A percentile compares a stretch with the other conserved stretches of the same genome.
phyloP scores from a whole-genome alignment of 2,329 filamentous ascomycete species.

The Bipolaris bicolor region DNA sequence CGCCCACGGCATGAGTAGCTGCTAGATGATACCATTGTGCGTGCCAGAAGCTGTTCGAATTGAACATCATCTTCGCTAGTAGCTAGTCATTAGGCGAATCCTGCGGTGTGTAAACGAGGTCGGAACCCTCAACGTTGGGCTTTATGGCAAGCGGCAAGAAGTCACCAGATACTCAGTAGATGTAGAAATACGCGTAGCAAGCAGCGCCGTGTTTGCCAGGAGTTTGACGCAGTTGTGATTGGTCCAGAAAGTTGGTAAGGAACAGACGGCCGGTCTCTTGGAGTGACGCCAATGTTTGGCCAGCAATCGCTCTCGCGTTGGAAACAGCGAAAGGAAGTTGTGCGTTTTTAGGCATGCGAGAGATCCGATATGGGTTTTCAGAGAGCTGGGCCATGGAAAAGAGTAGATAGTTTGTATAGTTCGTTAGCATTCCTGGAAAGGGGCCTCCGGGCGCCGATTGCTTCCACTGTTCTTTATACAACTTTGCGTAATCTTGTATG shows the following conservation, averaged over 20 bases:
- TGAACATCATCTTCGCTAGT: slow-evolving; percentile 59
- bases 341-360: slow-evolving; percentile 8
- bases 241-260: neutral
- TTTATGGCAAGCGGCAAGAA: slow-evolving; percentile 59
- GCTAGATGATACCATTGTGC: too few relatives aligned
- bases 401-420: slow-evolving; percentile 19
- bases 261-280: slow-evolving; percentile 41
- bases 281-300: slow-evolving; percentile 40
- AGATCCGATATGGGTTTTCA: slow-evolving; percentile 13
- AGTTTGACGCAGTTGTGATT: neutral
- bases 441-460: neutral
- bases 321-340: slow-evolving; percentile 12
- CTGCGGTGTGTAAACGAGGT: slow-evolving; percentile 56
- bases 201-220: slow-evolving; percentile 48
- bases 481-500: slow-evolving; percentile 5
- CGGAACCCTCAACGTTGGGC: slow-evolving; percentile 50
- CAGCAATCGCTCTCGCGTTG: slow-evolving; percentile 2
- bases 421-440: slow-evolving; percentile 16
- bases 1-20: too few relatives aligned
- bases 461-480: slow-evolving; percentile 4
- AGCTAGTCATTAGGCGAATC: slow-evolving; percentile 57
- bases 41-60: too few relatives aligned
- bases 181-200: slow-evolving; percentile 57
- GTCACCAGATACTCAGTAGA: slow-evolving; percentile 45
- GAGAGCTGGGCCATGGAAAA: slow-evolving; percentile 22